Base-by-base conservation (phyloP, 257 asterid genomes). In the Orobanche coerulescens region DNA sequence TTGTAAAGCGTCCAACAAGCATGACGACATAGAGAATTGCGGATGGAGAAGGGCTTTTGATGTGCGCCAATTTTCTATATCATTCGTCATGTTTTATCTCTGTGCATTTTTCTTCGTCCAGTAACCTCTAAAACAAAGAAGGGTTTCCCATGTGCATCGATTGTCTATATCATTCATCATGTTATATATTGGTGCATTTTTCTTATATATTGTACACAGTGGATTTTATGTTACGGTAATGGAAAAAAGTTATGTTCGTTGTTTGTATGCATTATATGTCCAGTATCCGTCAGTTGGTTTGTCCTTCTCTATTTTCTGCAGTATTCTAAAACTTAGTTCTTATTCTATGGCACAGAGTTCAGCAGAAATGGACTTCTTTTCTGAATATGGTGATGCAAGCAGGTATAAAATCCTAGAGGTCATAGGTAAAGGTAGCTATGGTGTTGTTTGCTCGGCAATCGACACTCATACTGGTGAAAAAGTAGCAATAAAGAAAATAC, bases 381-480 rank as follows among this genome's bases (percentile, higher is more conserved):
- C 95, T 25, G 97, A 86, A 42, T 86, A 84, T 72, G 97, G 97
- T 46, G 97, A 86, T 75, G 94, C 90, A 28, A 90, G 78, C 73
- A 75, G 92, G 73, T 90, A 74, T 62, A 86, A 82, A 58, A 81
- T 86, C 71, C 95, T 68, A 76, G 97, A 86, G 75, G 88, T 90
- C 66, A 74, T 90, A 33, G 97, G 97, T 43, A 90, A 86, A 78
- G 94, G 97, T 44, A 90, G 95, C 84, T 90, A 90, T 69, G 97
- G 95, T 51, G 95, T 90, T 59, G 95, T 90, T 66, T 90, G 97
- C 78, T 87, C 97, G 10, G 93, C 95, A 28, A 70, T 84, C 0
- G 97, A 90, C 75, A 79, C 90, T 28, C 85, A 82, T 51, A 86
- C 97, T 0, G 87, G 88, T 56, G 92, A 86, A 73, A 89, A 79